Conservation (phyloP, 805 yeast species). For the Ogataea allantospora region DNA sequence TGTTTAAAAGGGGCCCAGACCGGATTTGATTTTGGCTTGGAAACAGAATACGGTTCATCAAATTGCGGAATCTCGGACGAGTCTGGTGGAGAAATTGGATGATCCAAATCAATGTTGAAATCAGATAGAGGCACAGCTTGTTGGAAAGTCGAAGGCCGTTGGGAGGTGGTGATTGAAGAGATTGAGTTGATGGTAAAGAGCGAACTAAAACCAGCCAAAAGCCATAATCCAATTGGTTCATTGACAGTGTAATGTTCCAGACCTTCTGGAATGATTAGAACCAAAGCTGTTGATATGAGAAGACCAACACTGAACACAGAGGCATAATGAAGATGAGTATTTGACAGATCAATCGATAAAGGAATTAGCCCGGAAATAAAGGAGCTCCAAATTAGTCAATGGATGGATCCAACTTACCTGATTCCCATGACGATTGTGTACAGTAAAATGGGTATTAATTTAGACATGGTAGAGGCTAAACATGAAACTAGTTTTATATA, state of each 20-base stretch:
- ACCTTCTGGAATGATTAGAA: slow-evolving; percentile 67
- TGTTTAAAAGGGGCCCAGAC: slow-evolving; percentile 36
- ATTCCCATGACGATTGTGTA: slow-evolving; percentile 26
- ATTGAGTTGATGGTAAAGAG: slow-evolving; percentile 50
- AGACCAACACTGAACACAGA: slow-evolving; percentile 60
- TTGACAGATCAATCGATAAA: slow-evolving; percentile 22
- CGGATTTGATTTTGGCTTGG: slow-evolving; percentile 14
- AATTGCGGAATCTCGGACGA: slow-evolving; percentile 1
- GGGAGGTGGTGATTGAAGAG: slow-evolving; percentile 10
- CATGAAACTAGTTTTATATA: no score
- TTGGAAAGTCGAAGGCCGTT: slow-evolving; percentile 1
- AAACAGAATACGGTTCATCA: background rate
- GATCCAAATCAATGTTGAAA: background rate
- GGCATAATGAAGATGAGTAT: slow-evolving; percentile 34
- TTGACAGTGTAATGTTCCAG: slow-evolving; percentile 36
- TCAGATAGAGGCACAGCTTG: slow-evolving; percentile 4
- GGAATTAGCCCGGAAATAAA: slow-evolving; percentile 32
- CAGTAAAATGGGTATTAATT: slow-evolving; percentile 15
- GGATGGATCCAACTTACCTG: slow-evolving; percentile 11
- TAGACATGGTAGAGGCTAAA: slow-evolving; percentile 13
- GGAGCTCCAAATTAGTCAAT: slow-evolving; percentile 20
- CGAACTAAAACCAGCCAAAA: slow-evolving; percentile 52
- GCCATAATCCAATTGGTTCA: slow-evolving; percentile 43
- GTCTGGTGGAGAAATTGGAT: slow-evolving; percentile 6
- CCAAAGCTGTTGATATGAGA: slow-evolving; percentile 56